Evolutionary conservation across 169 alveolate genomes (phyloP), one percentile per base, ranked within the genome.

Genomic region (Babesia sp.): DNA sequence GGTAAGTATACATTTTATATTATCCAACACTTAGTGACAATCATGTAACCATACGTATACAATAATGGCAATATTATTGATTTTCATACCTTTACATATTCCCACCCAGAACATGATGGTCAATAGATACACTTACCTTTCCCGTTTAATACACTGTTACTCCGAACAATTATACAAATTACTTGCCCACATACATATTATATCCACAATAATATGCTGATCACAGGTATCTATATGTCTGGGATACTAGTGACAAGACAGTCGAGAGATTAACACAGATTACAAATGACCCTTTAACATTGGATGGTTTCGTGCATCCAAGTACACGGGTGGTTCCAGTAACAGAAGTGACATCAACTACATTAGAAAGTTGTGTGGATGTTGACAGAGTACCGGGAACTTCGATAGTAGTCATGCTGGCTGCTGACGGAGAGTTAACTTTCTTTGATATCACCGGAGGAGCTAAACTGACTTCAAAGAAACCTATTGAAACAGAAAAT

Each of bases 231-330:
- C 20, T 77, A 29, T 77, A 77, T 66, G 66, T 77, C 8, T 77
- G 86, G 86, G 86, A 77, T 33, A 68, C 71, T 28, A 37, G 74
- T 16, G 66, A 56, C 5, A 68, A 66, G 22, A 59, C 81, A n/a
- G 20, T 77, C 2, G 66, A 48, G 1, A 20, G 46, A 14, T 31
- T 77, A 55, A 51, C n/a, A 34, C 45, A 48, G 5, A 60, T 77
- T 1, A 68, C 74, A 1, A 36, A 39, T 45, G 71, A 69, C 81
- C 86, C 86, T 18, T 39, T 77, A 42, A 61, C 71, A 16, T 33
- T 45, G 18, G 74, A 77, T 22, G 86, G 81, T 2, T 77, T 61
- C 67, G 64, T 77, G 6, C 86, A 60, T 41, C 46, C 64, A 0
- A 67, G 48, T 16, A 36, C 28, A 20, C 44, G 86, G 37, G 81